Base-by-base conservation (phyloP, 2,329 filamentous ascomycete species). In the Pseudohalonectria lignicola region DNA sequence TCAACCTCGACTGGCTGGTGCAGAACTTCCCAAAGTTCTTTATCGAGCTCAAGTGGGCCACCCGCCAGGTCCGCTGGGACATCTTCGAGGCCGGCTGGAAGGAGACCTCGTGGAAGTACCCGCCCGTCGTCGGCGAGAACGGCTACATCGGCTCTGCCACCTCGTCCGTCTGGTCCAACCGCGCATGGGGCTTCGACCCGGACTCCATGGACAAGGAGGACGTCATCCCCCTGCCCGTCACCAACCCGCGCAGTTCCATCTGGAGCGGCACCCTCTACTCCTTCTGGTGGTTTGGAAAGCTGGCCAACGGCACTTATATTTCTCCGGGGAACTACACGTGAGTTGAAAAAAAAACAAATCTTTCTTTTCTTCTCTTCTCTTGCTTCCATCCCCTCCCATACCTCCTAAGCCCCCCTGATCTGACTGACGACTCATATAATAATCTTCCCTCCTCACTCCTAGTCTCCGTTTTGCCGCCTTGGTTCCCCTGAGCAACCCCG, bases 241-340 rank as follows among this genome's bases (percentile, higher is more conserved):
- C 36, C 34, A 44, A 46, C 40, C 40, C 43, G 6, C 47, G 47
- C 37, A 41, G 42, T 15, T 28, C 41, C 7, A 35, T 40, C 18
- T 41, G 43, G 4, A 12, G 31, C 21, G 45, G 47, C 23, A 43
- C 43, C 34, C 37, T 41, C 18, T 32, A 37, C 38, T 26, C 39
- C 18, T 47, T 36, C 16, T 42, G 42, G 44, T 47, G 45, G 44
- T 36, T 46, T 2, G 45, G 45, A 16, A 39, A 41, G 4, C 37
- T 47, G 16, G 44, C 39, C 34, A 46, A 47, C 36, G 44, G 59
- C 49, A 26, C 63, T 55, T 43, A 47, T 46, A 33, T 49, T 54
- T 21, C 49, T 54, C 26, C 57, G 54, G n/a, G 55, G 53, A 30
- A 47, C 51, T 42, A 62, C 53, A 11, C 54, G 36, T 37, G 23